A percentile compares a stretch with the other conserved stretches of the same genome.
Conservation (phyloP, 2,329 filamentous ascomycete genomes). For the Graphilbum ipis-grandicollis region DNA sequence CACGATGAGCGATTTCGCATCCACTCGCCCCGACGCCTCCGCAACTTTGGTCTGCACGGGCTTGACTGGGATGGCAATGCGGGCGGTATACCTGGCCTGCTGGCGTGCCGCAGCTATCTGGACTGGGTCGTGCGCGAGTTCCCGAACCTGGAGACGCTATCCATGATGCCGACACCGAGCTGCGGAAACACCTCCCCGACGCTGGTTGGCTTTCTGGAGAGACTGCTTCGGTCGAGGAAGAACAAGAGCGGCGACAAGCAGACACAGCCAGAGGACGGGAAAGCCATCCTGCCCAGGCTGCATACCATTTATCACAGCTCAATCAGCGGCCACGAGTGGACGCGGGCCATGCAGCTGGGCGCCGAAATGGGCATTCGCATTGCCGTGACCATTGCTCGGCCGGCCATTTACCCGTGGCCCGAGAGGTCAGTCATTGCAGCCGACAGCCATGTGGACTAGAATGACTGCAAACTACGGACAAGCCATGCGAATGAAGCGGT, state of each 20-base stretch:
- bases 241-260: not conserved
- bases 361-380: not conserved
- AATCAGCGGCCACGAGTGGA: conserved; percentile 1
- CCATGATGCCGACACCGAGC: not conserved
- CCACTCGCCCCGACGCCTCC: conserved; percentile 3
- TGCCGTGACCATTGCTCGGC: not conserved
- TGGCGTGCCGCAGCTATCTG: conserved; percentile 2
- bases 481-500: too few species aligned
- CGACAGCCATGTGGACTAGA: too few species aligned
- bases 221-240: not conserved
- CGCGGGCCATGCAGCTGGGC: not conserved
- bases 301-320: conserved; percentile 5
- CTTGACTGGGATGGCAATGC: conserved; percentile 4
- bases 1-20: not conserved
- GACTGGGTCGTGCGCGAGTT: conserved; percentile 7
- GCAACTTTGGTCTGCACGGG: conserved; percentile 5
- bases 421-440: not conserved
- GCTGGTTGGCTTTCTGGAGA: conserved; percentile 1
- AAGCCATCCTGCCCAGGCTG: not conserved
- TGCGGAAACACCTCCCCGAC: conserved; percentile 2
- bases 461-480: too few species aligned
- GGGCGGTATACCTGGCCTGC: not conserved
- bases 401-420: not conserved
- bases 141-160: conserved; percentile 1
- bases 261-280: not conserved